Evolutionary conservation across 2,329 filamentous ascomycete species (phyloP).

Genomic region (Ceratocystis colombiana): DNA sequence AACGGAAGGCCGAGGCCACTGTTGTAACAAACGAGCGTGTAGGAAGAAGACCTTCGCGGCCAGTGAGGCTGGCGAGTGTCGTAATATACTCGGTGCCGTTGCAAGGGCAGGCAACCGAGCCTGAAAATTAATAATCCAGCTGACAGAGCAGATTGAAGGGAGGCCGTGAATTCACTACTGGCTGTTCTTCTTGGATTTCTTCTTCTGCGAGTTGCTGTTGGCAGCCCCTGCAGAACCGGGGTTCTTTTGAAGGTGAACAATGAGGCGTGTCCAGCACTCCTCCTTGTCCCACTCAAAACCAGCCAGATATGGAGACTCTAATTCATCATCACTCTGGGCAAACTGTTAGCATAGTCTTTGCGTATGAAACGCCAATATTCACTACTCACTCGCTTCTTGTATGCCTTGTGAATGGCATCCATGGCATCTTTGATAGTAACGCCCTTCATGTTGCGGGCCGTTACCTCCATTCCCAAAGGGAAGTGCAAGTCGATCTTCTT

Average conservation of each 20-base stretch:
- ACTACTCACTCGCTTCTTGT: conserved; percentile 78
- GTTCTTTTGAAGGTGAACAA: conserved; percentile 70
- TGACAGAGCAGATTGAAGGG: neutral
- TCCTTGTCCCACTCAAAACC: conserved; percentile 97
- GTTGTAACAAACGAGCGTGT: neutral
- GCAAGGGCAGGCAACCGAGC: neutral
- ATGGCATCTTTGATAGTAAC: conserved; percentile 95
- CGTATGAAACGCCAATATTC: neutral
- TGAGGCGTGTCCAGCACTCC: conserved; percentile 75
- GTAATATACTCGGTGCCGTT: neutral
- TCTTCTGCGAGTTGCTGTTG: conserved; percentile 40
- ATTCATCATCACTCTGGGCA: conserved; percentile 73
- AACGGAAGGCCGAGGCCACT: neutral
- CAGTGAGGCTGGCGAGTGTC: neutral
- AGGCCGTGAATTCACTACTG: conserved; percentile 27
- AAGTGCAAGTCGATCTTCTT: conserved; percentile 94
- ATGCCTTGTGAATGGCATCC: conserved; percentile 91
- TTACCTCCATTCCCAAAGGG: conserved; percentile 76
- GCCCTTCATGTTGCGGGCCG: conserved; percentile 81
- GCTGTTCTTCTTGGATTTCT: conserved; percentile 54
- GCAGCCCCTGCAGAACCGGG: conserved; percentile 43
- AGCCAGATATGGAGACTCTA: conserved; percentile 75
- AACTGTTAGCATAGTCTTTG: too few species aligned
- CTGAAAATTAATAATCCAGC: neutral
- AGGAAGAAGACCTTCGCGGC: neutral